These are phyloP conservation scores for Eucalyptus pauciflora DNA, from an alignment of 345 rosid species.

Conservation along the genomic window DNA sequence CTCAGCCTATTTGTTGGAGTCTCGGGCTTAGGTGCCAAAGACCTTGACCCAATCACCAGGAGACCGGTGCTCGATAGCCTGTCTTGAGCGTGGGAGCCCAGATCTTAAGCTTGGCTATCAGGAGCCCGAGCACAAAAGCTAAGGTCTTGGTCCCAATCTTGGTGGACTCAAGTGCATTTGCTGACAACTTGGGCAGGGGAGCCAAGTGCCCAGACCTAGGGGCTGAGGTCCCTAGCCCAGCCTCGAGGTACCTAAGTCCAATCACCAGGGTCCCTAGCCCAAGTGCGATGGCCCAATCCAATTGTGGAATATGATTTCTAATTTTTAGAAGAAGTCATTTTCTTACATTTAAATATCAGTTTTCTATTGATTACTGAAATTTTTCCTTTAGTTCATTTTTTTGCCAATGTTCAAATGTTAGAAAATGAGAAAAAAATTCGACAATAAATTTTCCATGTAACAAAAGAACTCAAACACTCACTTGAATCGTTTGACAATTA, in stretches of 20 bases:
- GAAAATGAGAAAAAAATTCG: background rate
- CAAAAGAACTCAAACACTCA: background rate
- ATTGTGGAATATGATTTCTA: background rate
- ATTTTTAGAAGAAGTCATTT: background rate
- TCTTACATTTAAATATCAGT: background rate
- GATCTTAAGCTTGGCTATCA: background rate
- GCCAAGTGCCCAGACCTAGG: background rate
- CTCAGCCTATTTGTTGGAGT: background rate
- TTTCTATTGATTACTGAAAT: background rate
- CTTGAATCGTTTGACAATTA: background rate
- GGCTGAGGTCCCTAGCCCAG: background rate
- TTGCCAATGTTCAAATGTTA: background rate
- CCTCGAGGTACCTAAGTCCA: background rate
- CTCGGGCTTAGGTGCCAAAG: background rate
- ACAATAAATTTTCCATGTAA: background rate
- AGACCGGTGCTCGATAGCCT: background rate
- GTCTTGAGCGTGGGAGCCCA: background rate
- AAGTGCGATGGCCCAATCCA: background rate
- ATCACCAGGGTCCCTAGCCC: background rate
- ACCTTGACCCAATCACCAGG: background rate
- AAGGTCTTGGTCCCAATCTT: background rate
- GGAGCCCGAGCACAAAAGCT: background rate
- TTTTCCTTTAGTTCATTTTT: background rate
- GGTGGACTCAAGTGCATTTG: background rate
- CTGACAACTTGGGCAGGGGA: background rate